Percentiles rank a stretch among this genome's conserved stretches.
Evolutionary conservation across 2,329 filamentous ascomycete species (phyloP).

Genomic region (Podosphaera xanthii): DNA sequence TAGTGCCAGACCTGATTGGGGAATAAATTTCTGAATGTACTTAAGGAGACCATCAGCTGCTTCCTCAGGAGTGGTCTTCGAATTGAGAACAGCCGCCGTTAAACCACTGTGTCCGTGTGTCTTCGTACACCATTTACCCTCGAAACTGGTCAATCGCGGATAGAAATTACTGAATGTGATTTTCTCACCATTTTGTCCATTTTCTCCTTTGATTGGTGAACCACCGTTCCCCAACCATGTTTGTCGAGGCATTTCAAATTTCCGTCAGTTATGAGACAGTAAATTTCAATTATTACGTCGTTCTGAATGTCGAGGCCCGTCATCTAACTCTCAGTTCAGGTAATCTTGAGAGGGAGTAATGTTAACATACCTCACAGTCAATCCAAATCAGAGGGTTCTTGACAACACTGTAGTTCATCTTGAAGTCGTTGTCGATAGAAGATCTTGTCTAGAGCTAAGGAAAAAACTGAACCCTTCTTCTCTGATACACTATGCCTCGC

Average conservation of each 20-base stretch:
- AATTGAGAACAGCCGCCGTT: slow-evolving; percentile 50
- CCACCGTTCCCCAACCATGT: slow-evolving; percentile 54
- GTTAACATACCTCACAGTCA: slow-evolving; percentile 13
- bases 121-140: slow-evolving; percentile 64
- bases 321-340: slow-evolving; percentile 38
- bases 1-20: slow-evolving; percentile 41
- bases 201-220: slow-evolving; percentile 47
- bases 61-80: slow-evolving; percentile 44
- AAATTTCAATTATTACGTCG: slow-evolving; percentile 78
- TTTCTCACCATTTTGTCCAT: slow-evolving; percentile 43
- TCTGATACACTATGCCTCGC: too few relatives aligned
- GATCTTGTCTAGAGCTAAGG: too few relatives aligned
- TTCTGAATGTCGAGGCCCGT: slow-evolving; percentile 58
- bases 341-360: slow-evolving; percentile 1
- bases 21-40: slow-evolving; percentile 55
- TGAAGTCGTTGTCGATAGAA: background rate
- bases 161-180: background rate
- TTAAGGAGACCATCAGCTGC: slow-evolving; percentile 48
- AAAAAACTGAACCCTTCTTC: too few relatives aligned
- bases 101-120: slow-evolving; percentile 69
- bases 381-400: slow-evolving; percentile 15
- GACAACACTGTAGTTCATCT: background rate
- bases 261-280: slow-evolving; percentile 72
- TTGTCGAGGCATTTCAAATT: slow-evolving; percentile 55
- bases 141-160: background rate